Conservation (phyloP, 1,284 basidiomycete species). For the Pyrrhoderma noxium region DNA sequence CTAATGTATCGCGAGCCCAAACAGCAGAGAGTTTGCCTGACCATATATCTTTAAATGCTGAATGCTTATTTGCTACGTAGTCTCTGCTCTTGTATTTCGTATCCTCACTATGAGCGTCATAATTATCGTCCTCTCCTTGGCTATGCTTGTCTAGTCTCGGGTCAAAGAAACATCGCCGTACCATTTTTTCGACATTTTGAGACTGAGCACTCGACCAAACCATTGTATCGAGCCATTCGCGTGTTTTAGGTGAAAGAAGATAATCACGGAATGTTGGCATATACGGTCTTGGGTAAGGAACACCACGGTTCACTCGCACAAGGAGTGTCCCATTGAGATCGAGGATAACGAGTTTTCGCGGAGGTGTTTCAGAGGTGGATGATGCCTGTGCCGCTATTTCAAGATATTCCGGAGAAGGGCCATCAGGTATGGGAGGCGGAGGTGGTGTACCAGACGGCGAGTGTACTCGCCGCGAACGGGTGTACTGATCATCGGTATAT, state of each 20-base stretch:
- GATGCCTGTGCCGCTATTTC: conserved; percentile 31
- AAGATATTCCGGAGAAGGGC: conserved; percentile 35
- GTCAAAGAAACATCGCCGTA: conserved; percentile 41
- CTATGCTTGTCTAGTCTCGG: too few relatives aligned
- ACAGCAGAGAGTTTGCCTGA: conserved; percentile 42
- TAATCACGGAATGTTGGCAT: conserved; percentile 58
- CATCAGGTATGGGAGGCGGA: conserved; percentile 13
- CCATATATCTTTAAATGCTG: conserved; percentile 11
- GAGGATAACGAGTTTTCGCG: conserved; percentile 67
- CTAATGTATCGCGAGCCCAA: conserved; percentile 77
- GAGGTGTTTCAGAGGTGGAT: conserved; percentile 22
- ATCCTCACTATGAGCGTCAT: too few relatives aligned
- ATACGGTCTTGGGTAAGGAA: conserved; percentile 55
- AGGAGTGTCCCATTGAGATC: conserved; percentile 82
- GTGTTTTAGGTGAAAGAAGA: conserved; percentile 49
- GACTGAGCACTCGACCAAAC: conserved; percentile 85
- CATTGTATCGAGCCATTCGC: conserved; percentile 68
- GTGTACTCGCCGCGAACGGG: not conserved
- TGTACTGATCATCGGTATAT: not conserved
- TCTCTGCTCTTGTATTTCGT: conserved; percentile 27
- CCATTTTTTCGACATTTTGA: conserved; percentile 71
- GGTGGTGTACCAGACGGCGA: conserved; percentile 1
- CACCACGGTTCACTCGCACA: conserved; percentile 44
- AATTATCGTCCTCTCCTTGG: conserved; percentile 1
- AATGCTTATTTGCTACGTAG: not conserved